Evolutionary conservation across 257 asterid genomes (phyloP).

Genomic region (Rehmannia glutinosa): DNA sequence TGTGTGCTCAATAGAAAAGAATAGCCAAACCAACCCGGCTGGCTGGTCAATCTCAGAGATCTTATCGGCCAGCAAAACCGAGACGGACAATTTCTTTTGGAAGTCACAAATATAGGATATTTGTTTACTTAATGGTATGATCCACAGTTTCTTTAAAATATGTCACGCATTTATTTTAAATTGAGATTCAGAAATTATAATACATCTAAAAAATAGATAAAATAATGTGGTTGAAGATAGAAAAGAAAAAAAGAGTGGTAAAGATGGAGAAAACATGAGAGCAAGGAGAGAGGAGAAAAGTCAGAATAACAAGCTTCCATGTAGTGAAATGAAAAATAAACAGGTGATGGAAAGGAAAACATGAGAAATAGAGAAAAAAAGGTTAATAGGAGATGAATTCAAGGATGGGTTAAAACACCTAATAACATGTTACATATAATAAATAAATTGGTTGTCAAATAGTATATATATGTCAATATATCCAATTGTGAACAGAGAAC

Average conservation of each 20-base stretch:
- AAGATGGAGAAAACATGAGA: no score
- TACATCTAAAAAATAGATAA: not conserved
- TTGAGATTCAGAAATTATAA: not conserved
- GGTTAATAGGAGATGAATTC: not conserved
- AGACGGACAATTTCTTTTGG: not conserved
- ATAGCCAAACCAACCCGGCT: no score
- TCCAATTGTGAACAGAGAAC: no score
- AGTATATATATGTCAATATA: not conserved
- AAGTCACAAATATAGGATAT: not conserved
- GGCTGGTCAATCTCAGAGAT: no score
- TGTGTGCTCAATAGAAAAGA: not conserved
- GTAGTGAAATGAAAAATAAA: not conserved
- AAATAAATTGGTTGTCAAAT: not conserved
- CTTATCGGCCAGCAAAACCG: no score
- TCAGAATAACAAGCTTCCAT: not conserved
- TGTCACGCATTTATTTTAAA: not conserved
- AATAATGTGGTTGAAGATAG: not conserved
- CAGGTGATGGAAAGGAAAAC: not conserved
- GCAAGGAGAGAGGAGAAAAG: not conserved
- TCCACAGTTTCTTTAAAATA: not conserved
- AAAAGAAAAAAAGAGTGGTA: no score
- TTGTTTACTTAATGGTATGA: not conserved
- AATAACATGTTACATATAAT: not conserved
- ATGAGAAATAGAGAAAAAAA: not conserved
- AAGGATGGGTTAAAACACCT: not conserved